Base-by-base conservation (phyloP, 768 basidiomycete genomes). In the Mycena pura region DNA sequence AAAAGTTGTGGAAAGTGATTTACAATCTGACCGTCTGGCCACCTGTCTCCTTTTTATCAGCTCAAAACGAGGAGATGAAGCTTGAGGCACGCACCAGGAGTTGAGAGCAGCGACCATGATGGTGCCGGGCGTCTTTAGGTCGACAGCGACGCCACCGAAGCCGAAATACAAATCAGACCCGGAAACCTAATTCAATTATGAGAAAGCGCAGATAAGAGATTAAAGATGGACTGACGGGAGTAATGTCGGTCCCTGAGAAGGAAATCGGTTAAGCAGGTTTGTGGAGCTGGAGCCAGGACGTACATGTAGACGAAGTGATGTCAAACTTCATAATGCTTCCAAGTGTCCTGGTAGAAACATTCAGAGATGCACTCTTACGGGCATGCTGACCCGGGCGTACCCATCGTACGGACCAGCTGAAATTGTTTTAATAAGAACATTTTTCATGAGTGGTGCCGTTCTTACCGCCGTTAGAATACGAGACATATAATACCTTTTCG, bases 61-160 rank as follows among this genome's bases (percentile, higher is more conserved):
- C n/a, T n/a, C n/a, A n/a, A n/a, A n/a, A n/a, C n/a, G n/a, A n/a
- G n/a, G n/a, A n/a, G n/a, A n/a, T n/a, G n/a, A n/a, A n/a, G n/a
- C n/a, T n/a, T n/a, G n/a, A n/a, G n/a, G n/a, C n/a, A 50, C 43
- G 27, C 27, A 59, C 85, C 86, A 86, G 19, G 80, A 82, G 66
- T 86, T 87, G 38, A 88, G 79, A 1, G 86, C 85, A 41, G 87
- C 86, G 11, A 87, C 86, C 88, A 89, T 88, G 64, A 89, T 71
- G 11, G 85, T 88, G 0, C 87, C 87, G 19, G 86, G 85, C 48
- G 75, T 80, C 63, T 86, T 84, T 11, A 82, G 63, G 64, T 90
- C 88, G 45, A 90, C 82, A 6, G 85, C 77, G 3, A 88, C 73
- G 29, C 86, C 86, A 41, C 86, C 86, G 60, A 88, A 88, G 5